Base-by-base conservation (phyloP, 1,284 basidiomycete genomes). In the Cutaneotrichosporon spelunceum region DNA sequence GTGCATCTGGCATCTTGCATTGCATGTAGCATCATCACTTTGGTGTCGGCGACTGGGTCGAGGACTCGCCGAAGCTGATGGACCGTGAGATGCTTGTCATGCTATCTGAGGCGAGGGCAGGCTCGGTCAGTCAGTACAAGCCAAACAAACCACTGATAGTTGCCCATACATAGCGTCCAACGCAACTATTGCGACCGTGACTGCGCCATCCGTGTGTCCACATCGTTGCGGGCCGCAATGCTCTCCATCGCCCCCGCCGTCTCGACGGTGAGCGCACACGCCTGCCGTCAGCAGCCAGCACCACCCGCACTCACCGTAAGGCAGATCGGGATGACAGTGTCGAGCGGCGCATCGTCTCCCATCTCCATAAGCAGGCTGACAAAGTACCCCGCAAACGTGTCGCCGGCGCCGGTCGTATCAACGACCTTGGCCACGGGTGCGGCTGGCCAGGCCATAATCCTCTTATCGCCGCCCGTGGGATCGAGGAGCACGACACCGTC, bases 361-460 rank as follows among this genome's bases (percentile, higher is more conserved):
- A 30, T 29, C 56, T 61, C 60, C 77, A 79, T 76, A 57, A 80
- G 60, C 9, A 77, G 73, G 27, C 77, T 76, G 3, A 72, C 74
- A 48, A 80, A 75, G 63, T 74, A 78, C 2, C 79, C 79, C 9
- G 76, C 72, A 57, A 80, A 80, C 57, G 76, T 78, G 63, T 80
- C 79, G 10, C 79, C 79, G 1, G 79, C 79, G 13, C 79, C 79
- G 0, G 79, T 80, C 23, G 78, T 79, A 60, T 80, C 79, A 58
- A 63, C 62, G 16, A 63, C 62, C 57, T 59, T 56, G 29, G 27
- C 23, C 13, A 58, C 58, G 33, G 52, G 47, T 3, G 56, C 62
- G 4, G 62, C 62, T 10, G 62, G 62, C 47, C 49, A 62, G 5
- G 47, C 29, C 21, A n/a, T 9, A 19, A 49, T 19, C 44, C n/a